A percentile compares a stretch with the other conserved stretches of the same genome.
phyloP scores from a whole-genome alignment of 2,329 filamentous ascomycete genomes.

The Rhynchosporium secalis region DNA sequence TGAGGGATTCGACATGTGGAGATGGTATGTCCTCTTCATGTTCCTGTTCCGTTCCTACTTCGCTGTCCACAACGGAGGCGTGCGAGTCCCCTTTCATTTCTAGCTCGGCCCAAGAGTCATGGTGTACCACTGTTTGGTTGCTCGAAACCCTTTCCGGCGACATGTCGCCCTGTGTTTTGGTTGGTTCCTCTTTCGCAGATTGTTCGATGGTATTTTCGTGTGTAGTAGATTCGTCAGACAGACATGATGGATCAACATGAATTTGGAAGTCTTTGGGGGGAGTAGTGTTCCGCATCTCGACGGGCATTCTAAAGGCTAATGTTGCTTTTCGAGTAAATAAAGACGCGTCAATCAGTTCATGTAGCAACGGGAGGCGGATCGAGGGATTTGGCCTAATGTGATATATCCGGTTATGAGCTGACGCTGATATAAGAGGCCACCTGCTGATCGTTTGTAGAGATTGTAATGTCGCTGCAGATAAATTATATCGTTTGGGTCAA shows the following conservation, averaged over 20 bases:
- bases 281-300: conserved; percentile 31
- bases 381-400: conserved; percentile 6
- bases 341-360: conserved; percentile 29
- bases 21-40: conserved; percentile 13
- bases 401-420: conserved; percentile 3
- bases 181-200: neutral
- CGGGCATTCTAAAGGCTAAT: conserved; percentile 15
- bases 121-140: conserved; percentile 33
- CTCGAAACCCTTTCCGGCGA: conserved; percentile 29
- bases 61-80: neutral
- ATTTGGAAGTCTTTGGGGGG: conserved; percentile 34
- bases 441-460: neutral
- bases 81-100: no score
- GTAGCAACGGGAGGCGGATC: conserved; percentile 31
- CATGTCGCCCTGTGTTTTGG: conserved; percentile 23
- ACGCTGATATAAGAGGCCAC: neutral
- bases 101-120: conserved; percentile 19
- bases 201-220: neutral
- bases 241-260: conserved; percentile 37
- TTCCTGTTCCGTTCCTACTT: conserved; percentile 14
- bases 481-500: neutral
- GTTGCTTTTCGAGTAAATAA: conserved; percentile 28
- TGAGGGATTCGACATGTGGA: neutral
- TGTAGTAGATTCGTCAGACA: conserved; percentile 29
- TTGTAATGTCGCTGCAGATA: neutral